Evolutionary conservation across 2,329 filamentous ascomycete species (phyloP), one percentile per base, ranked within the genome.

Genomic region (Fusarium sp.): DNA sequence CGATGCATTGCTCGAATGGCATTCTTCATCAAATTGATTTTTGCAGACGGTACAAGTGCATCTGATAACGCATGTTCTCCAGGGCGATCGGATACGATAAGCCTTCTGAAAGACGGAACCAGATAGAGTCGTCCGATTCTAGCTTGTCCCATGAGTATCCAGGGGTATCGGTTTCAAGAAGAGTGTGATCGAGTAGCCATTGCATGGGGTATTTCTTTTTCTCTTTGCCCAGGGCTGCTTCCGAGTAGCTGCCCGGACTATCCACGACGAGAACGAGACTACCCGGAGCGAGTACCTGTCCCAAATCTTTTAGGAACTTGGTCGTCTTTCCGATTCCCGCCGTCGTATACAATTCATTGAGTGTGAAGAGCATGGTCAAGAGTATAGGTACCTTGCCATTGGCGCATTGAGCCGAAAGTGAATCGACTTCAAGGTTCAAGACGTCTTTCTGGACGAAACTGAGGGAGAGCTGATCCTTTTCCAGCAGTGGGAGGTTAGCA

Each of bases 51-150:
- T 97, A 98, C 18, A 98, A 78, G 82, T 98, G 94, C 74, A 97
- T 85, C 80, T 98, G 95, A 80, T 95, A 97, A 48, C 94, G 89
- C 94, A 98, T 97, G 78, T 98, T 93, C 82, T 98, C 95, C 77
- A 98, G 81, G 54, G 90, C 87, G 74, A 98, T 94, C 10, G 94
- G 92, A 81, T 98, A 98, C 43, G 85, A 84, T 70, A 98, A 80
- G 18, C 80, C 82, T 2, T 88, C 85, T 15, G 87, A 84, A 38
- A 97, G 81, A 45, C 95, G 88, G 81, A 95, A 98, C 95, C 95
- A 98, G 58, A 88, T 82, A 5, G 92, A 94, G 49, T 97, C 93
- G 65, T 94, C 86, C 24, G 89, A 88, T 57, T 92, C 84, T 4
- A 97, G 63, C 79, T 92, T 94, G 71, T 90, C 87, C 95, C 95